Evolutionary conservation across 306 rosid species (phyloP).

Genomic region (Boehmeria nivea): DNA sequence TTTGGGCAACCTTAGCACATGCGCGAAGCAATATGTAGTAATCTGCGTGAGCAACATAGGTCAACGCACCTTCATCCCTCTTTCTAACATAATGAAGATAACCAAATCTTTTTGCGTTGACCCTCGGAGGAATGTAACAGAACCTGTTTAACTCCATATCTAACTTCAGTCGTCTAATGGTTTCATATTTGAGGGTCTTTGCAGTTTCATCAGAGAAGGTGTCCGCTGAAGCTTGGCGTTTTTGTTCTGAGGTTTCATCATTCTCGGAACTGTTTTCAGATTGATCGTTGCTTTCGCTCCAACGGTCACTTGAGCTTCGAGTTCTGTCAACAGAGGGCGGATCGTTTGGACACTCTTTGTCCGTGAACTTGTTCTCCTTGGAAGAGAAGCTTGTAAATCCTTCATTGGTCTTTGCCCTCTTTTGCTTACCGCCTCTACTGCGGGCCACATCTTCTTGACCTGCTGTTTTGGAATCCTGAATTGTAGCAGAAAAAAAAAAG

Average conservation of each 20-base stretch:
- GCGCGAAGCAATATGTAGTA: slow-evolving; percentile 81
- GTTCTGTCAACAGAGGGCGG: slow-evolving; percentile 14
- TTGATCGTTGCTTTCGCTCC: slow-evolving; percentile 11
- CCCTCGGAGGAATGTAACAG: slow-evolving; percentile 60
- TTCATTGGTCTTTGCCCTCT: slow-evolving; percentile 21
- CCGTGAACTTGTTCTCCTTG: slow-evolving; percentile 16
- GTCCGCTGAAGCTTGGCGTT: slow-evolving; percentile 21
- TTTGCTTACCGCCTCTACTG: slow-evolving; percentile 17
- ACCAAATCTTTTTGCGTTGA: slow-evolving; percentile 31
- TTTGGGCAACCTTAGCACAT: slow-evolving; percentile 62
- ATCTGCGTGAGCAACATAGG: slow-evolving; percentile 80
- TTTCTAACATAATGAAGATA: slow-evolving; percentile 76
- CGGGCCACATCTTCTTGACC: slow-evolving; percentile 13
- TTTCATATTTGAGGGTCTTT: slow-evolving; percentile 33
- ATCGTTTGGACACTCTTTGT: slow-evolving; percentile 9
- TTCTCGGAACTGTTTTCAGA: slow-evolving; percentile 16
- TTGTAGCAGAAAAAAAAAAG: background rate
- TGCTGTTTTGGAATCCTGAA: slow-evolving; percentile 42
- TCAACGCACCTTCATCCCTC: slow-evolving; percentile 49
- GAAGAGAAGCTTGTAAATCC: slow-evolving; percentile 10
- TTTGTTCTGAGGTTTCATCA: slow-evolving; percentile 18
- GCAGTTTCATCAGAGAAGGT: slow-evolving; percentile 31
- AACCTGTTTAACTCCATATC: slow-evolving; percentile 88
- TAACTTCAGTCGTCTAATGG: slow-evolving; percentile 48
- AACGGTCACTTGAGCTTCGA: background rate